These are phyloP conservation scores for Fusarium sp. DNA, from an alignment of 2,329 filamentous ascomycete species.

Conservation along the genomic window DNA sequence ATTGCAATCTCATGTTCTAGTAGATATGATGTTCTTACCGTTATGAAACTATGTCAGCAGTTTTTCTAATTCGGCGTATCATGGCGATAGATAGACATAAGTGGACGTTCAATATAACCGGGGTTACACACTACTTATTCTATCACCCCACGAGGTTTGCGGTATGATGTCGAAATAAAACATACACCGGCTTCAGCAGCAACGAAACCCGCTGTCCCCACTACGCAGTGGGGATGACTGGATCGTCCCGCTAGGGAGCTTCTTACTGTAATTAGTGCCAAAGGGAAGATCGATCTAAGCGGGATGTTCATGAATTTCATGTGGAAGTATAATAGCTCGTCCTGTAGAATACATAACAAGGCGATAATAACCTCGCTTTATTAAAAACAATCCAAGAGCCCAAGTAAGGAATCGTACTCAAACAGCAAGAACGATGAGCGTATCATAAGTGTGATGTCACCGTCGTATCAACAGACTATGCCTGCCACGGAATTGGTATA, in stretches of 20 bases:
- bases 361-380: background rate
- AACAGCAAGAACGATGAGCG: background rate
- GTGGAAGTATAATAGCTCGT: background rate
- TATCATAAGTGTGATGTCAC: conserved; percentile 36
- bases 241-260: conserved; percentile 26
- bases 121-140: conserved; percentile 11
- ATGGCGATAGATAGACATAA: background rate
- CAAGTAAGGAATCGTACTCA: background rate
- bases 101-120: background rate
- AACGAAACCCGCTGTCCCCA: conserved; percentile 4
- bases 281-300: conserved; percentile 9
- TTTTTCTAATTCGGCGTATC: background rate
- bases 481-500: conserved; percentile 14
- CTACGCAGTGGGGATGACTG: conserved; percentile 3
- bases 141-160: background rate
- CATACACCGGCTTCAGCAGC: background rate
- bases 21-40: no score
- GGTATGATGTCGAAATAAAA: conserved; percentile 11
- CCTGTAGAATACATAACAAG: background rate
- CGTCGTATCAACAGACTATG: background rate
- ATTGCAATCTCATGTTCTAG: no score
- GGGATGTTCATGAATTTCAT: background rate
- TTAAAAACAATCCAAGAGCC: background rate
- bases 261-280: conserved; percentile 22
- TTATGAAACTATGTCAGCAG: background rate